Conservation (phyloP, 1,284 basidiomycete genomes). For the Ceratobasidium sp. region DNA sequence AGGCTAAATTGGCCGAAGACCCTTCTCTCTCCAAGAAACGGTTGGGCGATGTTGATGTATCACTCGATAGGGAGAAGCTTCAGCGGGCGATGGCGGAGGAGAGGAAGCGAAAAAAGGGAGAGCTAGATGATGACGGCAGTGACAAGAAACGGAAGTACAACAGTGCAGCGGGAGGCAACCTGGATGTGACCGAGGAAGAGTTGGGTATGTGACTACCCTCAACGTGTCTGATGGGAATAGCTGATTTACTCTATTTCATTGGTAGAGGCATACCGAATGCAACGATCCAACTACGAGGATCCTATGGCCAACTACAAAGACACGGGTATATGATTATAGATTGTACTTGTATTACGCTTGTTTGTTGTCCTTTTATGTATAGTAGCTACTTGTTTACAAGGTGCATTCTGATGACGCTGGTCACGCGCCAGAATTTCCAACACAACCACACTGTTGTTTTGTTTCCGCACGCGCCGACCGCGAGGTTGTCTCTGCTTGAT, state of each 20-base stretch:
- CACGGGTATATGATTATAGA: slow-evolving; percentile 41
- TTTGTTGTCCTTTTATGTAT: slow-evolving; percentile 28
- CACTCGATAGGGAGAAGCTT: slow-evolving; percentile 71
- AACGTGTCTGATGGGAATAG: slow-evolving; percentile 17
- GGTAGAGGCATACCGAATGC: slow-evolving; percentile 85
- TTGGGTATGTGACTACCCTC: slow-evolving; percentile 65
- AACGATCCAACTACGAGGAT: slow-evolving; percentile 65
- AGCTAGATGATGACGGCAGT: slow-evolving; percentile 52
- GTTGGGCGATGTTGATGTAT: slow-evolving; percentile 75
- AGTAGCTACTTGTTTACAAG: slow-evolving; percentile 4
- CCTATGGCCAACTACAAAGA: slow-evolving; percentile 89
- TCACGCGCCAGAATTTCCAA: slow-evolving; percentile 36
- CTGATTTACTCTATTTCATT: slow-evolving; percentile 24
- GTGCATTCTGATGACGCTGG: neutral
- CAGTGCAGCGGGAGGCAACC: slow-evolving; percentile 54
- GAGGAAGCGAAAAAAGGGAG: slow-evolving; percentile 63
- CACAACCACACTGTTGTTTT: slow-evolving; percentile 9
- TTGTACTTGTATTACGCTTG: neutral
- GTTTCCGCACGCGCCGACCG: slow-evolving; percentile 32
- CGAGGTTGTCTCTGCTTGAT: slow-evolving; percentile 7
- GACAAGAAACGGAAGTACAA: slow-evolving; percentile 65
- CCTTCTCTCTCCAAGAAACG: slow-evolving; percentile 55
- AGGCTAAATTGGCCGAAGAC: slow-evolving; percentile 36
- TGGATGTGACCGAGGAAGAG: slow-evolving; percentile 90
- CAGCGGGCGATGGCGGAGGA: slow-evolving; percentile 77